Percentiles rank a stretch among this genome's conserved stretches.
Evolutionary conservation across 2,329 filamentous ascomycete species (phyloP).

Genomic region (Magnaporthiopsis poae): DNA sequence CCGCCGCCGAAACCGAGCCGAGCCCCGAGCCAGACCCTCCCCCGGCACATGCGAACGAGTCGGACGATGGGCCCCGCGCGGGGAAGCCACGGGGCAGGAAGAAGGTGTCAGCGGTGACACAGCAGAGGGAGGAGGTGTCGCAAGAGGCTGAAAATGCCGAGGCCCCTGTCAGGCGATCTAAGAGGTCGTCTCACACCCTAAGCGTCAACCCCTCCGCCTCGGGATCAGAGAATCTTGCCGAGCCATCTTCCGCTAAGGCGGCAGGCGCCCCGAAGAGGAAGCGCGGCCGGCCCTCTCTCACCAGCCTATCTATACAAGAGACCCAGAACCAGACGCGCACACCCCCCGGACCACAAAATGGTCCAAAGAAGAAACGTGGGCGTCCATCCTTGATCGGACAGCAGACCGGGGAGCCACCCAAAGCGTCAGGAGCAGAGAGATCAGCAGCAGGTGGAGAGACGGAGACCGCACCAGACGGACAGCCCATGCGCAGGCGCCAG

Average conservation of each 20-base stretch:
- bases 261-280: slow-evolving; percentile 12
- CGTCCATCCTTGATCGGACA: slow-evolving; percentile 6
- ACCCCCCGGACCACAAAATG: background rate
- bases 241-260: background rate
- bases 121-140: background rate
- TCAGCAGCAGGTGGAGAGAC: slow-evolving; percentile 6
- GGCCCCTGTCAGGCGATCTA: background rate
- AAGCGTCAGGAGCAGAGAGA: background rate
- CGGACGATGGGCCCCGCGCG: background rate
- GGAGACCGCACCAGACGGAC: too few relatives aligned
- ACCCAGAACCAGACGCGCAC: slow-evolving; percentile 13
- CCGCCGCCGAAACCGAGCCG: background rate
- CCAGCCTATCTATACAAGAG: slow-evolving; percentile 14
- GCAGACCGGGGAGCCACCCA: background rate
- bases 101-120: background rate
- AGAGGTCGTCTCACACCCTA: background rate
- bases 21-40: background rate
- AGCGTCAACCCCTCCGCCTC: background rate
- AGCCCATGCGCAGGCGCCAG: background rate
- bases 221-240: background rate
- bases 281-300: slow-evolving; percentile 18
- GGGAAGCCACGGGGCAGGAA: background rate
- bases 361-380: slow-evolving; percentile 6
- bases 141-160: background rate
- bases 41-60: background rate